Conservation (phyloP, 345 rosid species). For the Euphorbia tirucalli region DNA sequence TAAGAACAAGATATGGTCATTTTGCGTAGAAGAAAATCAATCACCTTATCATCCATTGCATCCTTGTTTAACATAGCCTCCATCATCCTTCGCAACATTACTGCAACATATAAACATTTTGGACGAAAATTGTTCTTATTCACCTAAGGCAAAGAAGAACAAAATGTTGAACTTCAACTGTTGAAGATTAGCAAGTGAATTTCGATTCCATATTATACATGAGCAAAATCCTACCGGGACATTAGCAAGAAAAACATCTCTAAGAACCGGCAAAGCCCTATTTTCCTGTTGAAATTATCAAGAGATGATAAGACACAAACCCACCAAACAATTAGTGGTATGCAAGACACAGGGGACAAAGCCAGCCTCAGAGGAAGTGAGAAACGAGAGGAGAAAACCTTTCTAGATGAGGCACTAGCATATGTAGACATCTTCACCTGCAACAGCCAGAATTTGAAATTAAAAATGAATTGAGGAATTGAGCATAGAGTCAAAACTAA, state of each 20-base stretch:
- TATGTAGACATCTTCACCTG: conserved; percentile 59
- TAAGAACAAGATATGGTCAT: not conserved
- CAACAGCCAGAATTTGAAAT: conserved; percentile 17
- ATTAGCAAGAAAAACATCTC: conserved; percentile 81
- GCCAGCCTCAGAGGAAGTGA: no score
- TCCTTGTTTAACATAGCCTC: conserved; percentile 93
- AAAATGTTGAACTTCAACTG: conserved; percentile 25
- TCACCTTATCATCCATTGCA: conserved; percentile 98
- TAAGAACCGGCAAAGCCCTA: conserved; percentile 56
- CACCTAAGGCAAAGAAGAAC: conserved; percentile 45
- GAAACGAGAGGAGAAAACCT: conserved; percentile 34
- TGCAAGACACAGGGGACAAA: not conserved
- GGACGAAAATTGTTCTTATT: conserved; percentile 62
- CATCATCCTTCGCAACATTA: conserved; percentile 91
- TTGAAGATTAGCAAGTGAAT: not conserved
- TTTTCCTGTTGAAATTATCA: conserved; percentile 49
- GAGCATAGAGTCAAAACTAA: not conserved
- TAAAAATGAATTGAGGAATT: not conserved
- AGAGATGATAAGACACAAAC: not conserved
- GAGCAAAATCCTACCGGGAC: conserved; percentile 63
- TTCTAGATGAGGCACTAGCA: conserved; percentile 32
- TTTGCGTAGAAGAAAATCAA: not conserved
- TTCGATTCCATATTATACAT: not conserved
- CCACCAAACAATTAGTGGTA: not conserved
- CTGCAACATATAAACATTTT: conserved; percentile 90